Evolutionary conservation across 805 yeast species (phyloP).

Genomic region (Candida ascalaphidarum): DNA sequence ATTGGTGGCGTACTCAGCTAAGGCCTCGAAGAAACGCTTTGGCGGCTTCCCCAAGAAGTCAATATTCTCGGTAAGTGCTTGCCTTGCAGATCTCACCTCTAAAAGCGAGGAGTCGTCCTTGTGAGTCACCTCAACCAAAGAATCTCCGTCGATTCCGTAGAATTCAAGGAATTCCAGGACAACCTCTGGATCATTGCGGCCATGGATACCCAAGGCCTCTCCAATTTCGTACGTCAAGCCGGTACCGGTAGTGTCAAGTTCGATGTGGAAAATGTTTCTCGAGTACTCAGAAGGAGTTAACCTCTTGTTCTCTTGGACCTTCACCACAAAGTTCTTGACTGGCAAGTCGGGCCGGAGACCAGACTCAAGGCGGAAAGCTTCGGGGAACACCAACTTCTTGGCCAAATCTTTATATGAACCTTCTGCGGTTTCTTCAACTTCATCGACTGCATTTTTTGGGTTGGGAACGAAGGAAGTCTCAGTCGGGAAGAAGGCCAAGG

Average conservation of each 20-base stretch:
- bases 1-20: constrained; percentile 66
- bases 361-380: constrained; percentile 55
- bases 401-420: constrained; percentile 41
- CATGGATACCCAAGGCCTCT: constrained; percentile 94
- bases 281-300: constrained; percentile 85
- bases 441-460: constrained; percentile 33
- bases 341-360: constrained; percentile 86
- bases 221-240: constrained; percentile 90
- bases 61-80: constrained; percentile 68
- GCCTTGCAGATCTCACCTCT: constrained; percentile 78
- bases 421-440: constrained; percentile 26
- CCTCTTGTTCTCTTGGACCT: constrained; percentile 85
- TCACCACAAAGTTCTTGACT: constrained; percentile 73
- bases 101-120: constrained; percentile 48
- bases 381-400: constrained; percentile 69
- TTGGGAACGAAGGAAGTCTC: constrained; percentile 63
- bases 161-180: constrained; percentile 62
- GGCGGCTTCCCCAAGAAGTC: constrained; percentile 95
- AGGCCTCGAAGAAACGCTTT: constrained; percentile 82
- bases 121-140: constrained; percentile 62
- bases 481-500: constrained; percentile 43
- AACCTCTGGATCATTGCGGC: constrained; percentile 60
- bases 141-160: constrained; percentile 66
- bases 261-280: constrained; percentile 94
- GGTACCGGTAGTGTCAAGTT: constrained; percentile 85